These are phyloP conservation scores for Cladochytrium replicatum DNA, from an alignment of 192 early-diverging fungal species.

Conservation along the genomic window DNA sequence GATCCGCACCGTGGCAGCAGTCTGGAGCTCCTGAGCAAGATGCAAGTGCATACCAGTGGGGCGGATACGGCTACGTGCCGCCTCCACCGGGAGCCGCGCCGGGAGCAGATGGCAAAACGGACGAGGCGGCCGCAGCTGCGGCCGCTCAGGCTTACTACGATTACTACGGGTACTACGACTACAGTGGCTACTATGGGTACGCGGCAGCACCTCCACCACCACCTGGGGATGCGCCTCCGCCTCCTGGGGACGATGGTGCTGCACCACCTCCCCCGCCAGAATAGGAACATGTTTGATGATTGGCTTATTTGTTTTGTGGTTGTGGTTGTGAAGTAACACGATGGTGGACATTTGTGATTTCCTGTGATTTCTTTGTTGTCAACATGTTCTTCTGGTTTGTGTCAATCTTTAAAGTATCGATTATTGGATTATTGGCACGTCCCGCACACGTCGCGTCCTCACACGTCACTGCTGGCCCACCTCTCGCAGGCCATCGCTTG, in stretches of 20 bases:
- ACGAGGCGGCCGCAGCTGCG: not conserved
- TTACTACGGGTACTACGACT: not conserved
- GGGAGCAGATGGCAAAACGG: not conserved
- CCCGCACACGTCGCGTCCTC: too few species aligned
- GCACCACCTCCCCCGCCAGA: constrained; percentile 10
- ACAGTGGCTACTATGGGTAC: not conserved
- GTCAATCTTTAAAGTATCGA: too few species aligned
- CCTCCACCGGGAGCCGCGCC: not conserved
- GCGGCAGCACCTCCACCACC: constrained; percentile 1
- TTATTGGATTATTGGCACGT: too few species aligned
- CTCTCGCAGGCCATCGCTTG: too few species aligned
- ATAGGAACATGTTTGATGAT: too few species aligned
- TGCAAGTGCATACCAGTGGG: not conserved
- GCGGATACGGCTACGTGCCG: constrained; percentile 3
- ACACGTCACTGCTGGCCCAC: too few species aligned
- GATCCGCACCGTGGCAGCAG: not conserved
- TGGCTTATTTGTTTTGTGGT: too few species aligned
- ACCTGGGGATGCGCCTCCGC: not conserved
- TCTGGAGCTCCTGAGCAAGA: not conserved
- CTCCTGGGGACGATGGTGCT: not conserved
- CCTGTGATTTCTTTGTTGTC: too few species aligned
- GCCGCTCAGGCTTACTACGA: not conserved
- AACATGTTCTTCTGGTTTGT: too few species aligned
- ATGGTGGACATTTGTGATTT: too few species aligned
- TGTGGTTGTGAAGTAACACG: too few species aligned